A percentile compares a stretch with the other conserved stretches of the same genome.
phyloP scores from a whole-genome alignment of 202 grass and related monocot genomes.

The Brachypodium distachyon region DNA sequence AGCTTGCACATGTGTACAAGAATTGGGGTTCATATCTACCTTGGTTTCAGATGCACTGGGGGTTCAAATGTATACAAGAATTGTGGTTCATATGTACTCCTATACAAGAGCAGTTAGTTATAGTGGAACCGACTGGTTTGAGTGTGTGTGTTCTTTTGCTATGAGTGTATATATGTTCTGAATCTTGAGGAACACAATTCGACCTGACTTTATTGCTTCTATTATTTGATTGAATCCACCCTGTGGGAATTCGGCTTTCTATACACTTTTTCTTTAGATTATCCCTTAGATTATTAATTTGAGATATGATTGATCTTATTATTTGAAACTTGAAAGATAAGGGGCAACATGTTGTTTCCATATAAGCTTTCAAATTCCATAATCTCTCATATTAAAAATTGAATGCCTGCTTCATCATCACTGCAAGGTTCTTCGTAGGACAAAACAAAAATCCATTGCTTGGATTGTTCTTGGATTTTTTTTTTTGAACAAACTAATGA shows the following conservation, averaged over 20 bases:
- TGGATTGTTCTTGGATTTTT: not conserved
- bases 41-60: too few relatives aligned
- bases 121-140: too few relatives aligned
- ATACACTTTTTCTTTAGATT: not conserved
- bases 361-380: not conserved
- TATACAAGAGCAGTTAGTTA: not conserved
- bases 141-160: not conserved
- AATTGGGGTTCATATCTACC: too few relatives aligned
- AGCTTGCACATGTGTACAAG: not conserved
- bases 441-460: not conserved
- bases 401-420: not conserved
- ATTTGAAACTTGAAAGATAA: not conserved
- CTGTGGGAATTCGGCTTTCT: not conserved
- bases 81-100: not conserved
- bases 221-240: not conserved
- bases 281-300: not conserved
- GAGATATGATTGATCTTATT: not conserved
- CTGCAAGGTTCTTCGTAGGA: not conserved
- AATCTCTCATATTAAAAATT: not conserved
- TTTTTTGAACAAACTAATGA: not conserved
- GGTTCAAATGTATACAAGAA: too few relatives aligned
- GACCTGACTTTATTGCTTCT: not conserved
- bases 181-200: not conserved
- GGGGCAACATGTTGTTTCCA: not conserved
- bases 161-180: not conserved